Base-by-base conservation (phyloP, 1,284 basidiomycete genomes). In the Ganoderma resinaceum region DNA sequence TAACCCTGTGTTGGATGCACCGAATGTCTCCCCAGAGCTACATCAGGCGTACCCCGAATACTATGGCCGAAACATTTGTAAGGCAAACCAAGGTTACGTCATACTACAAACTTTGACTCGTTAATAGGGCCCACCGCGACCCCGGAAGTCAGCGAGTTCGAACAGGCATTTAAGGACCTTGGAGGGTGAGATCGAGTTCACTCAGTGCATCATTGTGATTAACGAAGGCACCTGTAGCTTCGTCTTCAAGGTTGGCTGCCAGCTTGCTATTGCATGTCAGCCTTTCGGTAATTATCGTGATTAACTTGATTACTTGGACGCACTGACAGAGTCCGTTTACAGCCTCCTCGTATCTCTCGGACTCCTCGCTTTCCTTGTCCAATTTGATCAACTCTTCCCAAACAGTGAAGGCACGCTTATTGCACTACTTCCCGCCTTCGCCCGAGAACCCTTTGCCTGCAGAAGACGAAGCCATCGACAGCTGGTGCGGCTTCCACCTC, bases 371-470 rank as follows among this genome's bases (percentile, higher is more conserved):
- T 55, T 91, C 92, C 18, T 82, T 94, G 31, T 83, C 87, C 0
- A 78, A 86, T 37, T 79, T 94, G 64, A 91, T 95, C 73, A 79
- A 82, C 38, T 82, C 84, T 20, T 91, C 91, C 4, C 88, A 90
- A 74, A 93, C 92, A 0, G 89, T 87, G 37, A 95, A 96, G 80
- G 95, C 94, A 9, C 88, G 96, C 46, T 85, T 98, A 26, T 83
- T 98, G 53, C 96, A 98, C 78, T 98, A 98, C 80, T 98, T 95
- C 77, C 93, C 95, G 9, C 87, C 89, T 1, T 79, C 85, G 46
- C 77, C 83, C 2, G 83, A 80, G 59, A 76, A 74, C 31, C 72
- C 77, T 38, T 69, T 76, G n/a, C 77, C 82, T 1, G 69, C 76
- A 0, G 85, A 88, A 62, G 87, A 91, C 72, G 88, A 91, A 70